Evolutionary conservation across 2,329 filamentous ascomycete species (phyloP), one percentile per base, ranked within the genome.

Genomic region (Botrytis squamosa): DNA sequence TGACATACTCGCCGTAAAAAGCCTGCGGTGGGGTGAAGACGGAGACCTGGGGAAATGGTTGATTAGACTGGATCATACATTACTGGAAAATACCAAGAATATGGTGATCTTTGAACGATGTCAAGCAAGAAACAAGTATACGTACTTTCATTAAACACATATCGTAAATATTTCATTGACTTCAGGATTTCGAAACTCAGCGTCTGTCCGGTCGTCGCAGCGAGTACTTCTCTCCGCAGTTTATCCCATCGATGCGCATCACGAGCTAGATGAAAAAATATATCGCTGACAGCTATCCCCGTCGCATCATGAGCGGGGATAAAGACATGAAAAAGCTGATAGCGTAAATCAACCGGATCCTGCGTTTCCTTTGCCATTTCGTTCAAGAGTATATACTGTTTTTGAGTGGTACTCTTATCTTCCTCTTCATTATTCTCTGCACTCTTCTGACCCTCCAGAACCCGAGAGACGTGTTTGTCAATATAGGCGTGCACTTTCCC

Each of bases 341-440:
- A 66, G 14, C 64, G 70, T 5, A 72, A 63, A n/a, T 55, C 29
- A 4, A 72, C 36, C 0, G 52, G 55, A 44, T 74, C 69, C 4
- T 46, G 63, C 1, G 38, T 72, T 49, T 74, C 33, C n/a, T 72
- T 69, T 20, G 63, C 52, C 55, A 74, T 72, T 44, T 72, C 52
- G 6, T 74, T 60, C n/a, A 68, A 42, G 1, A 72, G 63, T 12
- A 74, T 33, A 38, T 72, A 69, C n/a, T 40, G 55, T 20, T 36
- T 29, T 36, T 40, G 40, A 29, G 9, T 16, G 52, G 25, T 0
- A 1, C 6, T 16, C 52, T n/a, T 6, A 12, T 22, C 12, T 52
- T 71, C 36, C 4, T 40, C 20, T 44, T 33, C 46, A 14, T 1
- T 16, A 18, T 55, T 55, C 4, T 38, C 46, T 25, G 22, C 20